phyloP scores from a whole-genome alignment of 306 rosid species.

The Herpetospermum pedunculosum region DNA sequence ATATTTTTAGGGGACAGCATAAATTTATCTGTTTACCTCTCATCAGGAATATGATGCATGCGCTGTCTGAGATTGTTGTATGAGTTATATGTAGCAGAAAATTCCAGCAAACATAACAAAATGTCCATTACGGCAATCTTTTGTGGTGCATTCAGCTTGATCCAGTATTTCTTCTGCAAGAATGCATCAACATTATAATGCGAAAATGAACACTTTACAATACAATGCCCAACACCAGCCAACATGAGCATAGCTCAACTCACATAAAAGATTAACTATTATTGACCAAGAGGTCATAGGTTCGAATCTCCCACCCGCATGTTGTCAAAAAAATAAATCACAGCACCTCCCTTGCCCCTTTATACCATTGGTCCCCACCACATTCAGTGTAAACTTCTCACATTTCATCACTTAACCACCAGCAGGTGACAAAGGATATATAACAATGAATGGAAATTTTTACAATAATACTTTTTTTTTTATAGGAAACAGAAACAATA shows the following conservation, averaged over 20 bases:
- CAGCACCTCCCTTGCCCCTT: not conserved
- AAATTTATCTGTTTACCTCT: constrained; percentile 35
- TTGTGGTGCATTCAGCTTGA: constrained; percentile 56
- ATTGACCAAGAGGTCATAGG: too few species aligned
- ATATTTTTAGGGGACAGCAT: not conserved
- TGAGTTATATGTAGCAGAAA: constrained; percentile 90
- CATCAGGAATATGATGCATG: constrained; percentile 75
- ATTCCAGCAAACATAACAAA: constrained; percentile 71
- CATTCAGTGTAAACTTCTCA: not conserved
- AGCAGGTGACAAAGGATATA: not conserved
- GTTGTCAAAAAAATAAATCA: too few species aligned
- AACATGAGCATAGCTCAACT: too few species aligned
- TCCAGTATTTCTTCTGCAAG: constrained; percentile 94
- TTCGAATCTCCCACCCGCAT: too few species aligned
- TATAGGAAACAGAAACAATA: too few species aligned
- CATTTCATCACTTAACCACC: not conserved
- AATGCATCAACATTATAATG: constrained; percentile 6
- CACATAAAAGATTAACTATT: too few species aligned
- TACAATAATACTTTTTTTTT: too few species aligned
- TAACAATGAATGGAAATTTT: not conserved
- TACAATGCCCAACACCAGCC: too few species aligned
- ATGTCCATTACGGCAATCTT: constrained; percentile 74
- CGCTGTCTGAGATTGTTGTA: constrained; percentile 74
- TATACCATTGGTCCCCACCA: not conserved
- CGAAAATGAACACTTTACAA: not conserved